These are phyloP conservation scores for Brassica incana DNA, from an alignment of 345 rosid species.

Conservation along the genomic window DNA sequence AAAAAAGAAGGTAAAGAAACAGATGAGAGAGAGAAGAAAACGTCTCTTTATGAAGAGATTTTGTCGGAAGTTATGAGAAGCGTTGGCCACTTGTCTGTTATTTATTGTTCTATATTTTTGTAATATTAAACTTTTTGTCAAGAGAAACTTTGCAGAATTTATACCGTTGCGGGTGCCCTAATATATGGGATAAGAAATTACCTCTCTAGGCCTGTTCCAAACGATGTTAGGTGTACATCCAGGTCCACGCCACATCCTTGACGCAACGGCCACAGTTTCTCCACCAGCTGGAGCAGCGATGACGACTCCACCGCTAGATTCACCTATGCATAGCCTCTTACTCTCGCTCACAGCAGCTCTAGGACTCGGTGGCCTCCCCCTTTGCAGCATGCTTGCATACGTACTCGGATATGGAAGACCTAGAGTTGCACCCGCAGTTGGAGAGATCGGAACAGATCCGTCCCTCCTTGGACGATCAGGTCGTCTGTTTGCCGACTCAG, in stretches of 20 bases:
- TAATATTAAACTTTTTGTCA: too few relatives aligned
- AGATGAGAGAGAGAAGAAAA: too few relatives aligned
- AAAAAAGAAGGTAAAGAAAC: too few relatives aligned
- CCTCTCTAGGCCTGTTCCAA: constrained; percentile 55
- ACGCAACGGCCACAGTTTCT: constrained; percentile 10
- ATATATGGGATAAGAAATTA: background rate
- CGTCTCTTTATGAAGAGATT: too few relatives aligned
- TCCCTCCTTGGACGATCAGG: constrained; percentile 57
- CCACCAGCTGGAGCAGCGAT: constrained; percentile 12
- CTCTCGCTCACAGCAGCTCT: constrained; percentile 36
- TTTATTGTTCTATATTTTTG: too few relatives aligned
- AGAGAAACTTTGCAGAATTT: too few relatives aligned
- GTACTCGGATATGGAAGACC: background rate
- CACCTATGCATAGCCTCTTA: constrained; percentile 51
- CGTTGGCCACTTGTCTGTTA: too few relatives aligned
- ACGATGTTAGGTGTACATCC: constrained; percentile 57
- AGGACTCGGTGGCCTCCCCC: constrained; percentile 36
- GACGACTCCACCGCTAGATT: background rate
- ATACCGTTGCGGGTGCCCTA: too few relatives aligned
- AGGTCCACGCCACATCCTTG: constrained; percentile 40
- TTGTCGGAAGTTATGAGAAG: too few relatives aligned
- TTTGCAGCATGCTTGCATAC: constrained; percentile 17
- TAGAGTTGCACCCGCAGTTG: background rate
- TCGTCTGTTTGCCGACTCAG: constrained; percentile 19
- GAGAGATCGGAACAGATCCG: constrained; percentile 20